Percentiles rank a stretch among this genome's conserved stretches.
Conservation (phyloP, 2,329 filamentous ascomycete species). For the Aspergillus sp. region DNA sequence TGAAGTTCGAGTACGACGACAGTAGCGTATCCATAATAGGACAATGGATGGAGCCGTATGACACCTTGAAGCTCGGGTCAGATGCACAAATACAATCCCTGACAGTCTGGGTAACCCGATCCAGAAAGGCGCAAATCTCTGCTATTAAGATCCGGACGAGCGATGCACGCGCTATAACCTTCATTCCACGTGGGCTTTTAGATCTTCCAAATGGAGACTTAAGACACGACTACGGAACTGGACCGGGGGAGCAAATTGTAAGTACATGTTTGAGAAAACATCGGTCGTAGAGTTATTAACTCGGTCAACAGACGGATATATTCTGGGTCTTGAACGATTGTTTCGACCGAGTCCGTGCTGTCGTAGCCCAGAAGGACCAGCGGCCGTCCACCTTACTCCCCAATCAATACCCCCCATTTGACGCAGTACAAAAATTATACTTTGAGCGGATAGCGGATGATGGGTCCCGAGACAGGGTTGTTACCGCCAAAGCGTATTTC, state of each 20-base stretch:
- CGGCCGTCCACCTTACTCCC: background rate
- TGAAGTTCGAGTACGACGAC: conserved; percentile 12
- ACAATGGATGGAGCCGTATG: conserved; percentile 9
- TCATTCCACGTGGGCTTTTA: background rate
- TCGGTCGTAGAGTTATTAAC: background rate
- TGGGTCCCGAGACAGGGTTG: background rate
- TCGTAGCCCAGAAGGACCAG: background rate
- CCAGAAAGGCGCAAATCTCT: background rate
- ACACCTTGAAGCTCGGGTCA: conserved; percentile 1
- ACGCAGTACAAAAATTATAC: conserved; percentile 12
- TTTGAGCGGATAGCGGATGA: background rate
- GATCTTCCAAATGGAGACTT: background rate
- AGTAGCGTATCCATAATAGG: conserved; percentile 8
- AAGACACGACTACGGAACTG: conserved; percentile 4
- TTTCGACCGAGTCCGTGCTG: conserved; percentile 9
- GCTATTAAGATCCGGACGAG: conserved; percentile 11
- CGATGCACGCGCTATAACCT: background rate
- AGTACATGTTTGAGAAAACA: background rate
- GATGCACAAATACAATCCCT: conserved; percentile 7
- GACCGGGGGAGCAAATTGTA: background rate
- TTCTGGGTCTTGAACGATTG: conserved; percentile 8
- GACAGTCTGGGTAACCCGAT: conserved; percentile 6
- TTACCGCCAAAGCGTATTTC: background rate
- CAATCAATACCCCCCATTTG: background rate
- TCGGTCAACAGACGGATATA: conserved; percentile 3